phyloP scores from a whole-genome alignment of 208 protist genomes.

The Acanthamoeba royreba region DNA sequence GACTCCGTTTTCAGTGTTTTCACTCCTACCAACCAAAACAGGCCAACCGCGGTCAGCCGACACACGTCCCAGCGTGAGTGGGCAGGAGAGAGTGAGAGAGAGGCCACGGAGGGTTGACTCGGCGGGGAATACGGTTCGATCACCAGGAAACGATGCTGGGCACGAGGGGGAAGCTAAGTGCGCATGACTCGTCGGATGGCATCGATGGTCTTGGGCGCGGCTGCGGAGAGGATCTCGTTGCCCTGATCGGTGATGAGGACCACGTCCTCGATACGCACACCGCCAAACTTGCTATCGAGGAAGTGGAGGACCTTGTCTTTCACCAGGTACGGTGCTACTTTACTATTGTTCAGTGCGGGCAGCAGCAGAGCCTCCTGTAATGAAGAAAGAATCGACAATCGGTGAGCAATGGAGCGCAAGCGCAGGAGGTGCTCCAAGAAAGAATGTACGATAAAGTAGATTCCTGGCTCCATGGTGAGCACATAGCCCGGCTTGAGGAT shows the following conservation, averaged over 20 bases:
- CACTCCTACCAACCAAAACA: no score
- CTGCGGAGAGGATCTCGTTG: slow-evolving; percentile 25
- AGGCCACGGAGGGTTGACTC: no score
- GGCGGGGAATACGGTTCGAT: no score
- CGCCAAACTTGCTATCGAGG: slow-evolving; percentile 39
- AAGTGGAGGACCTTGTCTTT: neutral
- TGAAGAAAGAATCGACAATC: no score
- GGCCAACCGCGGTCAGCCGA: no score
- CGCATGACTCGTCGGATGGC: neutral
- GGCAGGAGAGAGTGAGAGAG: no score
- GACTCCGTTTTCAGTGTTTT: no score
- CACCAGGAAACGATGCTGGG: no score
- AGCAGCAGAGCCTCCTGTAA: neutral
- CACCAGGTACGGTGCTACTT: neutral
- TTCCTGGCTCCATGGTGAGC: slow-evolving; percentile 84
- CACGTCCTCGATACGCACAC: slow-evolving; percentile 19
- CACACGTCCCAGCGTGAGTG: no score
- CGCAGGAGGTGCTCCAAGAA: no score
- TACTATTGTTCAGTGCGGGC: neutral
- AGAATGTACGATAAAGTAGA: slow-evolving; percentile 80
- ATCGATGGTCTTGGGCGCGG: slow-evolving; percentile 10
- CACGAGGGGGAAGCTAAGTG: no score
- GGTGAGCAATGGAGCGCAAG: no score
- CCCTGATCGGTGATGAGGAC: neutral
- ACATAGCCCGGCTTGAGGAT: slow-evolving; percentile 67